These are phyloP conservation scores for Pyrenula massariospora DNA, from an alignment of 495 filamentous ascomycete genomes.

Conservation along the genomic window DNA sequence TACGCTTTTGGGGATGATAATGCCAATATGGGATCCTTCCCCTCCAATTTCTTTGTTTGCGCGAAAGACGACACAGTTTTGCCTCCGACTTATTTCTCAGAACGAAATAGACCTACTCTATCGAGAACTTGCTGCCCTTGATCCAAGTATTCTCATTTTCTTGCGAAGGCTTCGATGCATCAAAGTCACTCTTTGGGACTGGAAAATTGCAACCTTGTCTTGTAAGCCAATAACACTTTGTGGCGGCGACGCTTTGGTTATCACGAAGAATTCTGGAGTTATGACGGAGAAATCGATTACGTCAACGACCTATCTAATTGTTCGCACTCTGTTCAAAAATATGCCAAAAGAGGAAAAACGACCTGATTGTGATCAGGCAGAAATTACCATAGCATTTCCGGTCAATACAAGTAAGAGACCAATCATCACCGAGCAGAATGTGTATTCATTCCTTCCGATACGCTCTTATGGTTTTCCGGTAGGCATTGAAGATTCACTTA, in stretches of 20 bases:
- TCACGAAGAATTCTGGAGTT: not conserved
- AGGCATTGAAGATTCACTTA: not conserved
- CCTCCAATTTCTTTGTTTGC: not conserved
- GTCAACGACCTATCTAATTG: not conserved
- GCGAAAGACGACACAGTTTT: not conserved
- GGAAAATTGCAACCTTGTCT: not conserved
- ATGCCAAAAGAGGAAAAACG: not conserved
- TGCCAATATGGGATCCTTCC: not conserved
- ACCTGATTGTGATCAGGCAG: not conserved
- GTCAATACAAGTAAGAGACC: not conserved
- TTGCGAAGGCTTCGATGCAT: constrained; percentile 2
- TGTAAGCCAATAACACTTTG: no score
- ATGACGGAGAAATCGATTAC: not conserved
- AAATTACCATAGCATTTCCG: constrained; percentile 12
- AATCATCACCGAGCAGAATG: constrained; percentile 4
- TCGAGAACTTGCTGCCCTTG: constrained; percentile 1
- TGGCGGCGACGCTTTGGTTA: not conserved
- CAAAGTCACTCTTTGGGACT: not conserved
- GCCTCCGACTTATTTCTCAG: not conserved
- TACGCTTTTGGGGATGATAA: constrained; percentile 2
- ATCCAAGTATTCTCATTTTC: constrained; percentile 6
- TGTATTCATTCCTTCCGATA: constrained; percentile 13
- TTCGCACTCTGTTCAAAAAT: not conserved
- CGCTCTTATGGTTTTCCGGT: constrained; percentile 11
- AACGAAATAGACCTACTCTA: not conserved